phyloP scores from a whole-genome alignment of 2,329 filamentous ascomycete species.

The Podosphaera fusca region DNA sequence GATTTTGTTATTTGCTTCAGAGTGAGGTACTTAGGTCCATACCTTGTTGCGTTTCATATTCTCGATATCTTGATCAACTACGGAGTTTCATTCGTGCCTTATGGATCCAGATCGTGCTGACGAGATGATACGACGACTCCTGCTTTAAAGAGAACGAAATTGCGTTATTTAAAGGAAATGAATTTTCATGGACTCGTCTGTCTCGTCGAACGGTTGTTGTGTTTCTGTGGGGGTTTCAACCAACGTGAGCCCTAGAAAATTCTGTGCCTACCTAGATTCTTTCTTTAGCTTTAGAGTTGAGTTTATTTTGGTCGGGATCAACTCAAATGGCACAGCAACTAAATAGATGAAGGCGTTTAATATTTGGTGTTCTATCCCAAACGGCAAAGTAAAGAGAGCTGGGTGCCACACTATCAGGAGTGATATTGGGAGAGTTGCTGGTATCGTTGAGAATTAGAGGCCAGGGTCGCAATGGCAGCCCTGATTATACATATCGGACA shows the following conservation, averaged over 20 bases:
- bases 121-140: background rate
- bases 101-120: background rate
- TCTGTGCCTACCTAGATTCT: background rate
- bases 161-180: background rate
- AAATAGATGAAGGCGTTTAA: background rate
- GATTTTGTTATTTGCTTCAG: background rate
- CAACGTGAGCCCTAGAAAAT: background rate
- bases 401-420: background rate
- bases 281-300: too few species aligned
- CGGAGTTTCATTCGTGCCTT: background rate
- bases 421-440: background rate
- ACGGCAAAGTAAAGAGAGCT: background rate
- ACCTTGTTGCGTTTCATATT: background rate
- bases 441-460: background rate
- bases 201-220: background rate
- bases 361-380: background rate
- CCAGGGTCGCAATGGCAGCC: background rate
- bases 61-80: background rate
- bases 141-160: background rate
- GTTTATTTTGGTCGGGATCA: too few species aligned
- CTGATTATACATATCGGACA: background rate
- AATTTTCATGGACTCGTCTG: background rate
- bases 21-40: background rate
- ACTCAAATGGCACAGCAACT: too few species aligned
- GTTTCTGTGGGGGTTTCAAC: background rate